Evolutionary conservation across 1,139 yeast genomes (phyloP).

Genomic region (Sugiyamaella grinbergsii): DNA sequence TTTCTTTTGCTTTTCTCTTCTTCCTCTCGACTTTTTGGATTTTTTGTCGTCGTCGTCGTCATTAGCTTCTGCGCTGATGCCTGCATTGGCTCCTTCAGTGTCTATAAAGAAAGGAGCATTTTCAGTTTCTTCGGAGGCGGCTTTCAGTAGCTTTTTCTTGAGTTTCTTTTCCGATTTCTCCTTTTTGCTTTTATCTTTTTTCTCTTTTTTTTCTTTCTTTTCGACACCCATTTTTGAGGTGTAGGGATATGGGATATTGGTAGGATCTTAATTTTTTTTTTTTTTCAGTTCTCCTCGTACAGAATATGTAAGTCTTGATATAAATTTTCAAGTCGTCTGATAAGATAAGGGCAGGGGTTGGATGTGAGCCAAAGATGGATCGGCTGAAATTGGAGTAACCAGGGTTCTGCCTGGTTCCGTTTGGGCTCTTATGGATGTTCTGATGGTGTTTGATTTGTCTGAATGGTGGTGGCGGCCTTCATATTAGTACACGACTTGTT

Average conservation of each 20-base stretch:
- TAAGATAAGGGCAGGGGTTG: too few relatives aligned
- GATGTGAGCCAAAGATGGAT: too few relatives aligned
- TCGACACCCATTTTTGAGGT: slow-evolving; percentile 2
- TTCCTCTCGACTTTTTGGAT: slow-evolving; percentile 5
- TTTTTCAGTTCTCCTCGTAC: too few relatives aligned
- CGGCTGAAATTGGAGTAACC: too few relatives aligned
- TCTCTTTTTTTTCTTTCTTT: not conserved
- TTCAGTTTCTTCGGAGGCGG: not conserved
- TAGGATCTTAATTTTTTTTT: not conserved
- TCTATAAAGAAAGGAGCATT: slow-evolving; percentile 2
- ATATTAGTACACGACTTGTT: too few relatives aligned
- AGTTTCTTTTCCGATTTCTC: slow-evolving; percentile 4
- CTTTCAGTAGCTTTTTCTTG: not conserved
- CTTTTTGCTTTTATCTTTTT: not conserved
- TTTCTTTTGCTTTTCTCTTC: slow-evolving; percentile 18
- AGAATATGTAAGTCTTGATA: not conserved
- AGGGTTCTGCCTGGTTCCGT: too few relatives aligned
- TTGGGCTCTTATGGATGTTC: too few relatives aligned
- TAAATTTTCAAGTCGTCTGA: too few relatives aligned
- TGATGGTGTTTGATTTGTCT: too few relatives aligned
- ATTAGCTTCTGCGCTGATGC: not conserved
- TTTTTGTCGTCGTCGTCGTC: not conserved
- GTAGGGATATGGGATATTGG: not conserved
- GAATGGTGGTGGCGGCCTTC: too few relatives aligned
- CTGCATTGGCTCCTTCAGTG: slow-evolving; percentile 1